phyloP scores from a whole-genome alignment of 495 filamentous ascomycete species.

The Acidomyces sp. region DNA sequence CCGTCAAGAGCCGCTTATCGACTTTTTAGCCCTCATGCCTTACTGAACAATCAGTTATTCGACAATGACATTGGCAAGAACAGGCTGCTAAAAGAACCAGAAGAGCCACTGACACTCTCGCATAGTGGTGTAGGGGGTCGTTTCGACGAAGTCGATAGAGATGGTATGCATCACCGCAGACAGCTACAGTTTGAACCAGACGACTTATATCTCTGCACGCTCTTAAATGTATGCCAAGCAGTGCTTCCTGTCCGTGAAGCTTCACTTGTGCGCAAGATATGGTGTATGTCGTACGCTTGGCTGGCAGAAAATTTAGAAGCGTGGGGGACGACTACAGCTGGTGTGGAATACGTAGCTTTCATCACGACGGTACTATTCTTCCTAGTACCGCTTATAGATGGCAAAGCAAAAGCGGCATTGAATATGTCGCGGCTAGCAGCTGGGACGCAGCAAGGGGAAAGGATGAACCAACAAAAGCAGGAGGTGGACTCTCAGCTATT shows the following conservation, averaged over 20 bases:
- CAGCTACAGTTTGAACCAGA: constrained; percentile 11
- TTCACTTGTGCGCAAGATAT: background rate
- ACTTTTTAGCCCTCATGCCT: constrained; percentile 2
- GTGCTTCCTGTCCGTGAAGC: constrained; percentile 9
- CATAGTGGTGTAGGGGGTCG: constrained; percentile 5
- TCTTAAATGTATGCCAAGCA: constrained; percentile 12
- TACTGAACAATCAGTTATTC: background rate
- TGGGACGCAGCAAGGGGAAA: constrained; percentile 3
- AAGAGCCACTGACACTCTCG: background rate
- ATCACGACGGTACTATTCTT: constrained; percentile 2
- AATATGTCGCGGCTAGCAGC: constrained; percentile 3
- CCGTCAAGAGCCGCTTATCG: constrained; percentile 2
- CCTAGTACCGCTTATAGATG: constrained; percentile 1
- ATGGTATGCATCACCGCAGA: constrained; percentile 12
- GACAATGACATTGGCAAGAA: constrained; percentile 9
- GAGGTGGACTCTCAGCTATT: too few species aligned
- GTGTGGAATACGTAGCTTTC: constrained; percentile 11
- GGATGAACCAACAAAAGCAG: too few species aligned
- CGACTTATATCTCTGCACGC: background rate
- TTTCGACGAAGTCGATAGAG: constrained; percentile 11
- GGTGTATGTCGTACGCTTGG: constrained; percentile 12
- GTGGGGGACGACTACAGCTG: background rate
- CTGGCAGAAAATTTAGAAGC: background rate
- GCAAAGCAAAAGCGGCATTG: constrained; percentile 9
- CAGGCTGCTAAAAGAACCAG: background rate